phyloP scores from a whole-genome alignment of 345 rosid species.

The Psidium guajava region DNA sequence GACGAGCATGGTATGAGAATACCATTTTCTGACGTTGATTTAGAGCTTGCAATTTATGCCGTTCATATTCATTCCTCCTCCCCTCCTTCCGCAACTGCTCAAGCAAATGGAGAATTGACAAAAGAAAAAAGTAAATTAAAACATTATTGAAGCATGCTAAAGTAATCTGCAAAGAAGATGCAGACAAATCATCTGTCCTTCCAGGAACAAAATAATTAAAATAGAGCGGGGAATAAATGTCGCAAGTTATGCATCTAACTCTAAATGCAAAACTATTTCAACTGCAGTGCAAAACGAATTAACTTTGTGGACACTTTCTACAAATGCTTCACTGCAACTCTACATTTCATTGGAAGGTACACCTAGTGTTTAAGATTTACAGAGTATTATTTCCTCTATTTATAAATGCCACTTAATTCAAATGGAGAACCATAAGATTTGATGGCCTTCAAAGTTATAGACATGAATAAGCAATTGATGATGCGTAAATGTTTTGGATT shows the following conservation, averaged over 20 bases:
- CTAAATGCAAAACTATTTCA: background rate
- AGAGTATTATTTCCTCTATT: background rate
- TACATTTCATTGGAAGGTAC: background rate
- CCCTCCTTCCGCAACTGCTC: slow-evolving; percentile 89
- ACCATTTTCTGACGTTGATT: slow-evolving; percentile 98
- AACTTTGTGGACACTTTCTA: background rate
- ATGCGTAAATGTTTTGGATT: background rate
- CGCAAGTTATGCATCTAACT: background rate
- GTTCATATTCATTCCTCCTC: slow-evolving; percentile 92
- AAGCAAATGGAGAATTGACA: background rate
- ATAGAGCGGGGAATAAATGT: background rate
- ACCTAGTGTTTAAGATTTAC: background rate
- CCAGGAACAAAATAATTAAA: background rate
- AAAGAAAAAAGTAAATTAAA: background rate
- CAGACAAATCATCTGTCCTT: background rate
- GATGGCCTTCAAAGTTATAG: background rate
- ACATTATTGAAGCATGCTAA: background rate
- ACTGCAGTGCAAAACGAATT: background rate
- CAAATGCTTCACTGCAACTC: background rate
- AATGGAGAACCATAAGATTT: background rate
- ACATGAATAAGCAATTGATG: background rate
- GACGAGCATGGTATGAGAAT: background rate
- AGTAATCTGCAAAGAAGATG: slow-evolving; percentile 27
- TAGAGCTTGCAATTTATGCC: slow-evolving; percentile 91
- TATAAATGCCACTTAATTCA: background rate